phyloP scores from a whole-genome alignment of 1,139 yeast species.

The Debaryomycetaceae sp. region DNA sequence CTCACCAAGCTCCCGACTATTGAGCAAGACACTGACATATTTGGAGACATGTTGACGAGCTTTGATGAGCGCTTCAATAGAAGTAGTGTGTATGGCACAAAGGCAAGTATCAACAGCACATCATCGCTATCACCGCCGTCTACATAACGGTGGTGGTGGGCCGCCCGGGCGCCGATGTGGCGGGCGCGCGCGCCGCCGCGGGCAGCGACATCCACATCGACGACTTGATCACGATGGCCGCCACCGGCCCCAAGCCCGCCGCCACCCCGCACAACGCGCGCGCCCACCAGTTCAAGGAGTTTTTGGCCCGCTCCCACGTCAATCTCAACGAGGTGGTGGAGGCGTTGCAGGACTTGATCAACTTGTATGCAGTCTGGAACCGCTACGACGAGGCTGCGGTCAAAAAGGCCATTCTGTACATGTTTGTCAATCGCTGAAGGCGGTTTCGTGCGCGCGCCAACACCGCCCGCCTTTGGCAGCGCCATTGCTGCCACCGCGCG shows the following conservation, averaged over 20 bases:
- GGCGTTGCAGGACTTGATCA: slow-evolving; percentile 75
- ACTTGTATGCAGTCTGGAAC: slow-evolving; percentile 82
- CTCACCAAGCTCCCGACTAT: slow-evolving; percentile 26
- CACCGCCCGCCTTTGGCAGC: too few relatives aligned
- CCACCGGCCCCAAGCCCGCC: background rate
- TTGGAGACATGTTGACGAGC: slow-evolving; percentile 30
- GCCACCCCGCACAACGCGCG: background rate
- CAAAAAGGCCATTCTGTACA: slow-evolving; percentile 37
- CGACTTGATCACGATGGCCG: slow-evolving; percentile 31
- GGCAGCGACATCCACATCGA: slow-evolving; percentile 30
- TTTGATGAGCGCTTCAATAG: slow-evolving; percentile 24
- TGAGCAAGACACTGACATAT: slow-evolving; percentile 28
- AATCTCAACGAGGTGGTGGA: slow-evolving; percentile 74
- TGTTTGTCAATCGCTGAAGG: slow-evolving; percentile 35
- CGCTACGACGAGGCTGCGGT: slow-evolving; percentile 61
- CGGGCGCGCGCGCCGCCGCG: slow-evolving; percentile 5
- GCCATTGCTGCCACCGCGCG: too few relatives aligned
- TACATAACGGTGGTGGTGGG: slow-evolving; percentile 66
- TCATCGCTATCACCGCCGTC: slow-evolving; percentile 80
- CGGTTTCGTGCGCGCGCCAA: too few relatives aligned
- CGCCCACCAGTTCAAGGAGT: slow-evolving; percentile 57
- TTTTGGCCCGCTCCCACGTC: slow-evolving; percentile 70
- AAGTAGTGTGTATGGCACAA: slow-evolving; percentile 15
- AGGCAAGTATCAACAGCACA: too few relatives aligned
- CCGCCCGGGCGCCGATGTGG: slow-evolving; percentile 10